Conservation (phyloP, 768 basidiomycete genomes). For the Hemileccinum rubropunctum region DNA sequence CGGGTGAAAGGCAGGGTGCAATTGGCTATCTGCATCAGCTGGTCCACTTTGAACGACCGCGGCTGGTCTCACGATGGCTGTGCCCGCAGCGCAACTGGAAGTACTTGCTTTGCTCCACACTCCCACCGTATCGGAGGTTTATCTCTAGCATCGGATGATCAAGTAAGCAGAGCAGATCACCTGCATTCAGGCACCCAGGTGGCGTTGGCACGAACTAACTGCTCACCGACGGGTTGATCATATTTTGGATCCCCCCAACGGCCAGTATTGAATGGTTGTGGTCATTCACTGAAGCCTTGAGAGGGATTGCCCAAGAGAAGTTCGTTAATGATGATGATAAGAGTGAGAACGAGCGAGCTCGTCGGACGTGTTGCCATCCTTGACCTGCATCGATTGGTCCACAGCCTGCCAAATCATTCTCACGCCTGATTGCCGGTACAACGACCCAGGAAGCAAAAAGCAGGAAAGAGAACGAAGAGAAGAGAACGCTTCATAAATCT, state of each 20-base stretch:
- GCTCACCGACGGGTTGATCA: background rate
- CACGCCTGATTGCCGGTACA: conserved; percentile 1
- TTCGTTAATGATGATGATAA: background rate
- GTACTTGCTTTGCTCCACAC: background rate
- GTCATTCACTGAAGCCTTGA: too few species aligned
- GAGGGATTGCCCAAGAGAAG: background rate
- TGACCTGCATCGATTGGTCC: background rate
- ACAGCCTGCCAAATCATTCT: background rate
- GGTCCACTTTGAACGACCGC: background rate
- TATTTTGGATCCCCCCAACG: background rate
- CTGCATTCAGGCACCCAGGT: conserved; percentile 6
- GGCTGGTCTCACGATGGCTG: background rate
- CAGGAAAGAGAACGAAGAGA: background rate
- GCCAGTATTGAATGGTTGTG: background rate
- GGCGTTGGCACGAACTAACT: background rate
- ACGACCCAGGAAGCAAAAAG: background rate
- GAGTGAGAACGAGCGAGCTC: background rate
- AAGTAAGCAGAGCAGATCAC: conserved; percentile 5
- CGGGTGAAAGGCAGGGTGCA: background rate
- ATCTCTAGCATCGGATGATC: conserved; percentile 11
- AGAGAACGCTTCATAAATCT: background rate
- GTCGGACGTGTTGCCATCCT: conserved; percentile 7
- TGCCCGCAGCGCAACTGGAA: too few species aligned
- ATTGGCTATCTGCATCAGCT: background rate
- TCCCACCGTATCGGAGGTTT: conserved; percentile 1